Percentiles rank a stretch among this genome's conserved stretches.
Evolutionary conservation across 192 early-diverging fungal species (phyloP).

Genomic region (Coemansia sp.): DNA sequence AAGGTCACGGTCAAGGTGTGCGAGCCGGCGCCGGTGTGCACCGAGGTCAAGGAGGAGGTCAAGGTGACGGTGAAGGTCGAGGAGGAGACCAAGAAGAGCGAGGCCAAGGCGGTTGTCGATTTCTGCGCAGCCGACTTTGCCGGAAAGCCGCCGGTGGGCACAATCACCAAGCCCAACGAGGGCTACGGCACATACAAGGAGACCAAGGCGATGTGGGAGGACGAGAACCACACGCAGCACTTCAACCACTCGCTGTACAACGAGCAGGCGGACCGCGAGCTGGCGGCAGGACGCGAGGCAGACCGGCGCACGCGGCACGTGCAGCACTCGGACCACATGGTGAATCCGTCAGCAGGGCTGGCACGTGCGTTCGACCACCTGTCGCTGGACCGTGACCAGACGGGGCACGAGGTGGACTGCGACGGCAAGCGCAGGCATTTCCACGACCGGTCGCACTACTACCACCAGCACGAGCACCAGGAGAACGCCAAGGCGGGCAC

Average conservation of each 20-base stretch:
- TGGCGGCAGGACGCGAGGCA: conserved; percentile 29
- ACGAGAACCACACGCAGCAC: conserved; percentile 55
- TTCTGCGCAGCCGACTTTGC: conserved; percentile 45
- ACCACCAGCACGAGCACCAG: conserved; percentile 58
- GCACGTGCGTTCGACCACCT: conserved; percentile 54
- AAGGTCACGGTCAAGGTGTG: conserved; percentile 36
- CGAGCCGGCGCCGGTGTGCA: conserved; percentile 16
- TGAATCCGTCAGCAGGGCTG: conserved; percentile 47
- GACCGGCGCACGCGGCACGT: conserved; percentile 52
- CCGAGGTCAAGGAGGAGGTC: conserved; percentile 40
- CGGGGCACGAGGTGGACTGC: conserved; percentile 53
- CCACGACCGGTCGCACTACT: conserved; percentile 54
- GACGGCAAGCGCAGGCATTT: conserved; percentile 50
- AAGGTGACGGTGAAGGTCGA: conserved; percentile 47
- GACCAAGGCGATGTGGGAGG: conserved; percentile 55
- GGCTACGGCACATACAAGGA: conserved; percentile 57
- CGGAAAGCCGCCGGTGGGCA: conserved; percentile 45
- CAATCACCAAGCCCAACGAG: conserved; percentile 51
- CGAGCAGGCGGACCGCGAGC: conserved; percentile 54
- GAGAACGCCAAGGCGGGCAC: conserved; percentile 53
- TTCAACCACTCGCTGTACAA: conserved; percentile 57
- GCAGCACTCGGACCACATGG: conserved; percentile 55
- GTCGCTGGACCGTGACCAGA: conserved; percentile 51
- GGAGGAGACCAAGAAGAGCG: conserved; percentile 42
- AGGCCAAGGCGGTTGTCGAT: conserved; percentile 39